Evolutionary conservation across 2,329 filamentous ascomycete species (phyloP).

Genomic region (Fusarium irregulare): DNA sequence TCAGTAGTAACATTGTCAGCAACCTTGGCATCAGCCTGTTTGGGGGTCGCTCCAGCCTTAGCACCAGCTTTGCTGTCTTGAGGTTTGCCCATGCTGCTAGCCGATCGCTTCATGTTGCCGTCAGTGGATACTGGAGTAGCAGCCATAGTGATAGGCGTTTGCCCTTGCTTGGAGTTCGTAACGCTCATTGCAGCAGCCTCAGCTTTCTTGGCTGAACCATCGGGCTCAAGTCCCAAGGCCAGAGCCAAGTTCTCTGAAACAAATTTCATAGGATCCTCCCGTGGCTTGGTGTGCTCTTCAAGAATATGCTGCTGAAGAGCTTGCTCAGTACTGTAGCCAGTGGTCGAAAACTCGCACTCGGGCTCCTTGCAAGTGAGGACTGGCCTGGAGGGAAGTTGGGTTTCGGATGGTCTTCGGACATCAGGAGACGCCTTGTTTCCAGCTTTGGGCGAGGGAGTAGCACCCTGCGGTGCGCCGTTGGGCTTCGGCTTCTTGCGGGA

Average conservation of each 20-base stretch:
- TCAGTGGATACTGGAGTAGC: slow-evolving; percentile 64
- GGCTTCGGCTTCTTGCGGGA: slow-evolving; percentile 69
- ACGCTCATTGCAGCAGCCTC: slow-evolving; percentile 54
- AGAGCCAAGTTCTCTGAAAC: slow-evolving; percentile 61
- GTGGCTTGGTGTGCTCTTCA: slow-evolving; percentile 70
- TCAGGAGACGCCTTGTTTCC: slow-evolving; percentile 62
- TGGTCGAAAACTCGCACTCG: slow-evolving; percentile 63
- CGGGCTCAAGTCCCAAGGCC: slow-evolving; percentile 62
- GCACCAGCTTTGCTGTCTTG: slow-evolving; percentile 49
- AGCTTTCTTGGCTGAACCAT: slow-evolving; percentile 57
- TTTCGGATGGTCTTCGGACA: slow-evolving; percentile 49
- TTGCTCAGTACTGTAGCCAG: slow-evolving; percentile 66
- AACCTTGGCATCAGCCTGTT: slow-evolving; percentile 47
- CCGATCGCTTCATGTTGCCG: slow-evolving; percentile 63
- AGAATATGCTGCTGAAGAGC: slow-evolving; percentile 63
- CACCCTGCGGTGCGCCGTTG: slow-evolving; percentile 53
- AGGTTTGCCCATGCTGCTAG: slow-evolving; percentile 58
- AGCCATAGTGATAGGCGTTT: slow-evolving; percentile 57
- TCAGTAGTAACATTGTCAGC: slow-evolving; percentile 42
- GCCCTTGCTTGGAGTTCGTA: slow-evolving; percentile 61
- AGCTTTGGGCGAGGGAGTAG: slow-evolving; percentile 61
- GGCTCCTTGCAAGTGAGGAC: slow-evolving; percentile 63
- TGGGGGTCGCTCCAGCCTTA: slow-evolving; percentile 48
- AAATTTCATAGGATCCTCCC: slow-evolving; percentile 66
- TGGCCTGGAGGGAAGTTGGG: slow-evolving; percentile 53